Percentiles rank a stretch among this genome's conserved stretches.
These are phyloP conservation scores for Trifolium fragiferum DNA, from an alignment of 306 rosid genomes.

Conservation along the genomic window DNA sequence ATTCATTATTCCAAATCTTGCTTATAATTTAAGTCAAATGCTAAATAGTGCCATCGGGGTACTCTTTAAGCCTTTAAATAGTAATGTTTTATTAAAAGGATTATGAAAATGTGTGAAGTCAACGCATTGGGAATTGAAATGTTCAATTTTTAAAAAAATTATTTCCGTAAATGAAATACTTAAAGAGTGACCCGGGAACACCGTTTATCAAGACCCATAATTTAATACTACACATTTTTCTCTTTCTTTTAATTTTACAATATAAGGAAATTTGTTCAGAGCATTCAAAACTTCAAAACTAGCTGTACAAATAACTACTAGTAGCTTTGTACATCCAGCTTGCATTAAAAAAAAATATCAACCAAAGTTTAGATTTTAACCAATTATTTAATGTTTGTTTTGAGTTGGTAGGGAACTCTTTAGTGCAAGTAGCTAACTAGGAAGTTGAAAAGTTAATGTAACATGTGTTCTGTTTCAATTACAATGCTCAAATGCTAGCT, in stretches of 20 bases:
- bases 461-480: constrained; percentile 40
- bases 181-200: no score
- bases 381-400: constrained; percentile 32
- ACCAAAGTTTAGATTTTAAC: constrained; percentile 21
- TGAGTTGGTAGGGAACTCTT: constrained; percentile 44
- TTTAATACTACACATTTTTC: constrained; percentile 28
- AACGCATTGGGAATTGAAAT: no score
- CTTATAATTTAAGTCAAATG: neutral
- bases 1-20: constrained; percentile 36
- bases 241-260: neutral
- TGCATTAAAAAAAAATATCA: constrained; percentile 9
- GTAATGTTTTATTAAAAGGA: no score
- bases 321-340: constrained; percentile 34
- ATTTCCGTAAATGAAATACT: no score
- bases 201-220: no score
- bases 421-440: constrained; percentile 35
- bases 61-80: no score
- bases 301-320: constrained; percentile 29
- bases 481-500: neutral
- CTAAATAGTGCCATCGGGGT: no score
- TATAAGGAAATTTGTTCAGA: constrained; percentile 3
- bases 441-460: constrained; percentile 39
- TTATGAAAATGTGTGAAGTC: no score
- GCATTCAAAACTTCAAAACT: constrained; percentile 30
- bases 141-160: no score